Evolutionary conservation across 257 asterid species (phyloP), one percentile per base, ranked within the genome.

Genomic region (Buddleja alternifolia): DNA sequence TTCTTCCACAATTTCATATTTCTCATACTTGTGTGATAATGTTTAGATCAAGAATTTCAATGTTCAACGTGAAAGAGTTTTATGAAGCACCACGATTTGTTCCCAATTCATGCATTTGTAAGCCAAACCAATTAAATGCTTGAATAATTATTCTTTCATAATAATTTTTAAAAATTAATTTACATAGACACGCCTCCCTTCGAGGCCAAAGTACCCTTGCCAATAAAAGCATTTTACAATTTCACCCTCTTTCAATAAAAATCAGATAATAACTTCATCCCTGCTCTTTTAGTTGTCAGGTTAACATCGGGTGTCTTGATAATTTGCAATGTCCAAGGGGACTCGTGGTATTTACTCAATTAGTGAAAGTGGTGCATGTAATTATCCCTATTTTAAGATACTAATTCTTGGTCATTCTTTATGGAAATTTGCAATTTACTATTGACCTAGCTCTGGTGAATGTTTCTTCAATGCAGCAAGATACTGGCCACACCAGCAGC

Each of bases 401-500:
- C 44, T 40, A 10, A 9, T 10, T 59, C 4, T 40, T 11, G 20
- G 8, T 39, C n/a, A 24, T 9, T 50, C 48, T 10, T 20, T 2
- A 10, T 15, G 4, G 57, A 10, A 17, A 51, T 51, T n/a, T 44
- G 12, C 20, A 24, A 15, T 32, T n/a, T 39, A 25, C 8, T 10
- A 32, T 41, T 64, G 7, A 20, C 16, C 9, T 21, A 6, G 10
- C 25, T 17, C 15, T 23, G 37, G 23, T 60, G 54, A 6, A 37
- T 73, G n/a, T 56, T 70, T 39, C 19, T 0, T 57, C 16, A 36
- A 62, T 63, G 81, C 79, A 82, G 91, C 60, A 54, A 12, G 91
- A 82, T 64, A 58, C 75, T 53, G 72, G 77, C 42, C 73, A 74
- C 44, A 34, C 75, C 70, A 71, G 80, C 71, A 63, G 76, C 61